A percentile compares a stretch with the other conserved stretches of the same genome.
phyloP scores from a whole-genome alignment of 1,139 yeast species.

The Blastobotrys apis region DNA sequence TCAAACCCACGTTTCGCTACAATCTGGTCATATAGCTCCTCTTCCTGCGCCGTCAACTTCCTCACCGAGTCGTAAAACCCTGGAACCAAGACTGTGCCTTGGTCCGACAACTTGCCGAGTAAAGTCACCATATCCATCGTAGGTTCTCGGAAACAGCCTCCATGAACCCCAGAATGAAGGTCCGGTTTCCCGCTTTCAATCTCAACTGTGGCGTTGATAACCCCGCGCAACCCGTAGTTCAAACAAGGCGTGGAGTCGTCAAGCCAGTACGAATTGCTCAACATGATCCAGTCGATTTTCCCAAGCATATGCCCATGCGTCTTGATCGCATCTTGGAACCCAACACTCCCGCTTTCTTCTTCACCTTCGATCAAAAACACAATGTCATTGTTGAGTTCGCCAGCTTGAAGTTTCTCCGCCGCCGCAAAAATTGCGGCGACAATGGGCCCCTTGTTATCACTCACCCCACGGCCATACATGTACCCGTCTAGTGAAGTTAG shows the following conservation, averaged over 20 bases:
- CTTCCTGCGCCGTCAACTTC: constrained; percentile 54
- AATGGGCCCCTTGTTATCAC: constrained; percentile 93
- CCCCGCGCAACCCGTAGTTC: constrained; percentile 92
- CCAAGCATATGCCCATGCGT: constrained; percentile 54
- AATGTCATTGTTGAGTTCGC: constrained; percentile 62
- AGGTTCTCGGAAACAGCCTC: constrained; percentile 87
- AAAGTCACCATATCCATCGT: constrained; percentile 77
- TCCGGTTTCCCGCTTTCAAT: constrained; percentile 74
- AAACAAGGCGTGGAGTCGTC: constrained; percentile 86
- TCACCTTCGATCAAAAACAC: constrained; percentile 89
- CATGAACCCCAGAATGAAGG: constrained; percentile 94
- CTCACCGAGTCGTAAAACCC: constrained; percentile 64
- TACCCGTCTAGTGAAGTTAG: constrained; percentile 79
- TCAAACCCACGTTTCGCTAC: constrained; percentile 42
- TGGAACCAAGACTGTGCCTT: constrained; percentile 61
- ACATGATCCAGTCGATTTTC: constrained; percentile 76
- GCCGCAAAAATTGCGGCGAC: constrained; percentile 88
- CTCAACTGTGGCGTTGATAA: constrained; percentile 70
- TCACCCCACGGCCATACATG: constrained; percentile 85
- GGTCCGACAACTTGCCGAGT: constrained; percentile 54
- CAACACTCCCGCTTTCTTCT: constrained; percentile 89
- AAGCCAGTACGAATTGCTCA: constrained; percentile 92
- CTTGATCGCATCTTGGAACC: constrained; percentile 65
- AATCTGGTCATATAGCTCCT: constrained; percentile 58
- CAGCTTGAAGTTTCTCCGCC: constrained; percentile 57